Conservation (phyloP, 2,329 filamentous ascomycete genomes). For the Leptodontidium sp. region DNA sequence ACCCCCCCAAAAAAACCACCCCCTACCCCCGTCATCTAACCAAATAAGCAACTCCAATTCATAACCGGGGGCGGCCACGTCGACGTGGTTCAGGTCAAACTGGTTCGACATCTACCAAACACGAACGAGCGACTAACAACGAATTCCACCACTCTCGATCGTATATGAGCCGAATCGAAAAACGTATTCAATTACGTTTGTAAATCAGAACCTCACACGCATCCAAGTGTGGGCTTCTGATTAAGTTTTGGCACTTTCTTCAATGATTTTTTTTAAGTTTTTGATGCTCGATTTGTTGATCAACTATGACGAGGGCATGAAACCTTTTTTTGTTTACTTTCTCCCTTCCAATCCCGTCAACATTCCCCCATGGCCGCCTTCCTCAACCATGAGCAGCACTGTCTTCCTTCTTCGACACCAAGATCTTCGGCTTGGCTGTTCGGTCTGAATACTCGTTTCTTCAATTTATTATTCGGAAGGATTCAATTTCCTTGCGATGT, state of each 20-base stretch:
- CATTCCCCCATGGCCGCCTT: too few relatives aligned
- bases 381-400: too few relatives aligned
- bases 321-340: too few relatives aligned
- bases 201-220: slow-evolving; percentile 4
- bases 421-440: too few relatives aligned
- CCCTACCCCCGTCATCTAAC: not conserved
- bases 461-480: too few relatives aligned
- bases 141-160: not conserved
- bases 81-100: slow-evolving; percentile 6
- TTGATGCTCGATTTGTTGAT: not conserved
- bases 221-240: slow-evolving; percentile 5
- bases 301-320: too few relatives aligned
- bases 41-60: not conserved
- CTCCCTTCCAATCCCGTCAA: too few relatives aligned
- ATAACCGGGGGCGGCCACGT: slow-evolving; percentile 2
- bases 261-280: not conserved
- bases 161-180: not conserved
- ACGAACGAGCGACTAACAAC: not conserved
- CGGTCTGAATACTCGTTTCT: too few relatives aligned
- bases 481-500: too few relatives aligned
- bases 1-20: not conserved
- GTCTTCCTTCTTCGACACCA: too few relatives aligned
- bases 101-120: not conserved
- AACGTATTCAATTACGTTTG: slow-evolving; percentile 4
- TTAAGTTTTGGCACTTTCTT: not conserved